Conservation (phyloP, 441 rosid species). For the Theobroma grandiflorum region DNA sequence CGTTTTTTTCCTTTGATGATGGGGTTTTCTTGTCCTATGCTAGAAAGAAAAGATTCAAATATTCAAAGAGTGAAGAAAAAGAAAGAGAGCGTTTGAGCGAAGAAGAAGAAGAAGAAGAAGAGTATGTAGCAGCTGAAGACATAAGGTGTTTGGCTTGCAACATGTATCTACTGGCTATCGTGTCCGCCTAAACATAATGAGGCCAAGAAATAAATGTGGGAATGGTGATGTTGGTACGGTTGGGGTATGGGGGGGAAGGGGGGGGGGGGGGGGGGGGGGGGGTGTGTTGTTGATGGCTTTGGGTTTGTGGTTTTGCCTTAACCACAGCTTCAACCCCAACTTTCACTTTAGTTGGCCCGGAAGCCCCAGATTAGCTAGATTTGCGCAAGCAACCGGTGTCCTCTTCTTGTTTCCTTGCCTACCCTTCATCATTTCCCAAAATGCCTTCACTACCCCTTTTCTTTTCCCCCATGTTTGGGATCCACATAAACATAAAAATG, state of each 20-base stretch:
- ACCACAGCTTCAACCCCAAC: slow-evolving; percentile 5
- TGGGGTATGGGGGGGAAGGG: no score
- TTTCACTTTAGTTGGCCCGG: slow-evolving; percentile 33
- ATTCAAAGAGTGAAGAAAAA: neutral
- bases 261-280: neutral
- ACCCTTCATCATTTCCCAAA: slow-evolving; percentile 24
- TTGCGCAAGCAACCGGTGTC: slow-evolving; percentile 60
- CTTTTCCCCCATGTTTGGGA: neutral
- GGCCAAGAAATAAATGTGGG: slow-evolving; percentile 23
- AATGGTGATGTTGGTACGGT: slow-evolving; percentile 17
- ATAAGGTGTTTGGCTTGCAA: neutral
- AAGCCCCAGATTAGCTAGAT: slow-evolving; percentile 54
- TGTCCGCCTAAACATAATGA: slow-evolving; percentile 29
- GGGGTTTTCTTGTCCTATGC: slow-evolving; percentile 30
- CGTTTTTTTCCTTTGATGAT: slow-evolving; percentile 11
- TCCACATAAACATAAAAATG: neutral
- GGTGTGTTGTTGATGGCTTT: neutral
- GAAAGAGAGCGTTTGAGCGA: neutral
- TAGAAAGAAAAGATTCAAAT: neutral
- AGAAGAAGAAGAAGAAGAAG: slow-evolving; percentile 7
- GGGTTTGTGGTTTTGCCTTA: slow-evolving; percentile 5
- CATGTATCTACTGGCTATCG: neutral
- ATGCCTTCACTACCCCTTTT: slow-evolving; percentile 34
- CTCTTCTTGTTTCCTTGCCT: slow-evolving; percentile 32
- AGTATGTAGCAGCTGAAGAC: neutral